These are phyloP conservation scores for Dendrocalamus latiflorus DNA, from an alignment of 202 grass and related monocot species.

Conservation along the genomic window DNA sequence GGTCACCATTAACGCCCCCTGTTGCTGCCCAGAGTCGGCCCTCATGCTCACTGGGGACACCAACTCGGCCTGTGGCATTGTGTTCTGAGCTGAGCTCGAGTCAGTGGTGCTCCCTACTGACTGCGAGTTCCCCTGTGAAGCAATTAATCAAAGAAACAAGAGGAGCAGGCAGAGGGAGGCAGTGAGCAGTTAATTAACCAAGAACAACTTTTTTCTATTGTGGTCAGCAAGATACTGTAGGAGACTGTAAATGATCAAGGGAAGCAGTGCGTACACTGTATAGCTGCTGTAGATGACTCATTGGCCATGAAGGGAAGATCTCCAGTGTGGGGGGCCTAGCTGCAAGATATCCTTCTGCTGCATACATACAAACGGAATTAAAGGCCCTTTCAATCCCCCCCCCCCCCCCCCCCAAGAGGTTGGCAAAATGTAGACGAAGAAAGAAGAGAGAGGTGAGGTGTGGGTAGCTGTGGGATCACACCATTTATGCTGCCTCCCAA, in stretches of 20 bases:
- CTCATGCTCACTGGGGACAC: constrained; percentile 53
- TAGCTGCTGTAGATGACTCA: constrained; percentile 70
- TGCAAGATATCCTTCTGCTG: constrained; percentile 52
- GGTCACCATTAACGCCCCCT: constrained; percentile 49
- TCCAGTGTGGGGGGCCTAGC: constrained; percentile 64
- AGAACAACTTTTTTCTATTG: constrained; percentile 36
- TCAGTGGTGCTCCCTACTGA: constrained; percentile 76
- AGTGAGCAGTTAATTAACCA: constrained; percentile 51
- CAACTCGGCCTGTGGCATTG: constrained; percentile 50
- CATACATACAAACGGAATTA: constrained; percentile 46
- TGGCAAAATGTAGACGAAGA: constrained; percentile 16
- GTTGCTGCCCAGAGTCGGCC: constrained; percentile 44
- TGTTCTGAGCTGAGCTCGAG: constrained; percentile 70
- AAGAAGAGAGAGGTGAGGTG: background rate
- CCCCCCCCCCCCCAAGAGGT: background rate
- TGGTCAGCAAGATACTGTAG: constrained; percentile 43
- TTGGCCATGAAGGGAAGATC: constrained; percentile 97
- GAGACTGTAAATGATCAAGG: constrained; percentile 27
- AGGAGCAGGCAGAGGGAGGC: constrained; percentile 25
- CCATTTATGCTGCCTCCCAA: constrained; percentile 54
- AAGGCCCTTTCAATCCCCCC: constrained; percentile 35
- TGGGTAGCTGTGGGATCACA: constrained; percentile 45
- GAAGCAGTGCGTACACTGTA: constrained; percentile 52
- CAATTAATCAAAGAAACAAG: constrained; percentile 32
- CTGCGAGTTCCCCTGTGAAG: constrained; percentile 50